Evolutionary conservation across 305 asterid genomes (phyloP).

Genomic region (Fraxinus floribunda): DNA sequence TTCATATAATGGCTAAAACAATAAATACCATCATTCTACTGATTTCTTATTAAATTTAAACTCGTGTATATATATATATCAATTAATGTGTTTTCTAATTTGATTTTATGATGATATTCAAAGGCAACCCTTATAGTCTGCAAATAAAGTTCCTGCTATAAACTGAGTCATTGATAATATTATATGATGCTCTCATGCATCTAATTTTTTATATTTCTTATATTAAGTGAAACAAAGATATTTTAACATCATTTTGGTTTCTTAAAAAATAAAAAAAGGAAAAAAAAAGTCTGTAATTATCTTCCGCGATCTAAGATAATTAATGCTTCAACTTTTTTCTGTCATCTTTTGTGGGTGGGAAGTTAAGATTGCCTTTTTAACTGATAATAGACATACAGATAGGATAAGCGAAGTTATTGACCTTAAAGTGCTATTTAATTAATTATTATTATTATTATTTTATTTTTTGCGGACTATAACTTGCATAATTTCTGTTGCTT

Average conservation of each 20-base stretch:
- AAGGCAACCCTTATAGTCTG: neutral
- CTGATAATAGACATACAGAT: neutral
- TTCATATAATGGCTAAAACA: neutral
- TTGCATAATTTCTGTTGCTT: neutral
- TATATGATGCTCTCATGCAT: neutral
- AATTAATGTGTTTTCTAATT: neutral
- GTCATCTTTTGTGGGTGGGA: neutral
- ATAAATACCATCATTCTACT: neutral
- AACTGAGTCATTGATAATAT: neutral
- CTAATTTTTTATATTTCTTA: neutral
- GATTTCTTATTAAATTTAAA: neutral
- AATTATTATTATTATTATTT: too few species aligned
- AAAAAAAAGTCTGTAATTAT: neutral
- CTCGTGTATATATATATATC: neutral
- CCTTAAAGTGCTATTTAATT: neutral
- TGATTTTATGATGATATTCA: neutral
- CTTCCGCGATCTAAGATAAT: neutral
- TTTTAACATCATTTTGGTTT: neutral
- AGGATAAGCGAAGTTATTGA: neutral
- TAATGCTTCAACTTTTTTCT: neutral
- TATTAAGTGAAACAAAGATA: neutral
- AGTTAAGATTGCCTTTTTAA: neutral
- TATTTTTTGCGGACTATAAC: neutral
- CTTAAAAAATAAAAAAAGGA: neutral
- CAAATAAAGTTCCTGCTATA: neutral